Evolutionary conservation across 2,329 filamentous ascomycete genomes (phyloP).

Genomic region (Aspergillus ustus): DNA sequence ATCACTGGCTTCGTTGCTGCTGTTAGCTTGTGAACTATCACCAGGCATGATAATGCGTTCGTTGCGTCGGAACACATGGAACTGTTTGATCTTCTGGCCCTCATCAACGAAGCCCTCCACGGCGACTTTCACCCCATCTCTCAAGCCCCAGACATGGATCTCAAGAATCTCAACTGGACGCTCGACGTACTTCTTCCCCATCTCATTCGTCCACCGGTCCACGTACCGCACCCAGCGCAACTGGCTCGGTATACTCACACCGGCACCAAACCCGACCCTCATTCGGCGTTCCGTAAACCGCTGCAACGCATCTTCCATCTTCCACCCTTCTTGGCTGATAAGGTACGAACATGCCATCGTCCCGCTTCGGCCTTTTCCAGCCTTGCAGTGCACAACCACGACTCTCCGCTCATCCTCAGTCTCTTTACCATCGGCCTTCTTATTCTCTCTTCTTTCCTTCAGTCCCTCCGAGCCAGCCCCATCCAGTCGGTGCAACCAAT

Average conservation of each 20-base stretch:
- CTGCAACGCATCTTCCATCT: constrained; percentile 64
- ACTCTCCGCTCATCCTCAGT: constrained; percentile 61
- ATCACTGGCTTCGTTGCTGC: constrained; percentile 11
- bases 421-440: constrained; percentile 21
- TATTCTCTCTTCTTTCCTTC: constrained; percentile 20
- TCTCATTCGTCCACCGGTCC: constrained; percentile 76
- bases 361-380: constrained; percentile 91
- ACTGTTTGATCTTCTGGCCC: constrained; percentile 80
- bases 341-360: constrained; percentile 87
- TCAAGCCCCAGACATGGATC: constrained; percentile 85
- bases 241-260: constrained; percentile 92
- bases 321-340: constrained; percentile 82
- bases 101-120: constrained; percentile 88
- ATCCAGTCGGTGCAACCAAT: constrained; percentile 68
- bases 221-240: constrained; percentile 86
- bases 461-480: constrained; percentile 21
- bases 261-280: constrained; percentile 84
- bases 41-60: constrained; percentile 65
- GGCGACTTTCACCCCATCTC: constrained; percentile 84
- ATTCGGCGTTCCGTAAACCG: constrained; percentile 83
- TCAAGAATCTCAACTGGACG: constrained; percentile 82
- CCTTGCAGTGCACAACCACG: constrained; percentile 94
- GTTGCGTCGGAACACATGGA: constrained; percentile 75
- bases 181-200: constrained; percentile 79
- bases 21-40: constrained; percentile 20